A percentile compares a stretch with the other conserved stretches of the same genome.
Conservation (phyloP, 1,284 basidiomycete species). For the Trichosporon asahii region DNA sequence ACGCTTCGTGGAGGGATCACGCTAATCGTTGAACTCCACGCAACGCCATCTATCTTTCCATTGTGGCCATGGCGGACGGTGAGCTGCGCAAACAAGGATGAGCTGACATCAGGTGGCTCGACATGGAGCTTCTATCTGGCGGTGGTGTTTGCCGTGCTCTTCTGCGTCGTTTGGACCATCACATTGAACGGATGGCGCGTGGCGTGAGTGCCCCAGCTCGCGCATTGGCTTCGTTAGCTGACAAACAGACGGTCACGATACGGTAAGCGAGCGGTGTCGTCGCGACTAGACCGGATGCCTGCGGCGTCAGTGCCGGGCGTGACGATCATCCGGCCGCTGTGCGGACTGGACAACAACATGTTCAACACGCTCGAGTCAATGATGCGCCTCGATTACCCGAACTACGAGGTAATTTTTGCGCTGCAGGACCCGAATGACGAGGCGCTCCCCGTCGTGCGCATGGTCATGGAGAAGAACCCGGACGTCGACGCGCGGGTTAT, state of each 20-base stretch:
- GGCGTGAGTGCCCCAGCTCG: slow-evolving; percentile 61
- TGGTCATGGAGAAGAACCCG: slow-evolving; percentile 69
- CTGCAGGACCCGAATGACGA: slow-evolving; percentile 79
- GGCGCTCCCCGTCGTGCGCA: slow-evolving; percentile 70
- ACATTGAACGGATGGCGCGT: slow-evolving; percentile 70
- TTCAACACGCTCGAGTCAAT: slow-evolving; percentile 90
- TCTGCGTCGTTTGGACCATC: slow-evolving; percentile 67
- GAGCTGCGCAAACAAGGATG: not conserved
- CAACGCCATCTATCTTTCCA: not conserved
- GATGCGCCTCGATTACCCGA: slow-evolving; percentile 81
- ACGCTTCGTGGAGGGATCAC: not conserved
- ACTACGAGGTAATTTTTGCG: slow-evolving; percentile 81
- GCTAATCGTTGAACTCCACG: not conserved
- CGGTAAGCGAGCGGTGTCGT: slow-evolving; percentile 60
- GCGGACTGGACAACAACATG: slow-evolving; percentile 86
- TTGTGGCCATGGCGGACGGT: slow-evolving; percentile 4
- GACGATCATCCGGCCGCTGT: slow-evolving; percentile 83
- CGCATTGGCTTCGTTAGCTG: slow-evolving; percentile 13
- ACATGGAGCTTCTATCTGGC: slow-evolving; percentile 13
- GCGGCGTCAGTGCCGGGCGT: slow-evolving; percentile 70
- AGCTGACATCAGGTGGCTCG: slow-evolving; percentile 12
- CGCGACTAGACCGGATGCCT: slow-evolving; percentile 60
- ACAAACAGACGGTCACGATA: slow-evolving; percentile 66
- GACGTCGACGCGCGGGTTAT: slow-evolving; percentile 66
- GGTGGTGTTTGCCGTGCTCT: slow-evolving; percentile 55